Base-by-base conservation (phyloP, 1,284 basidiomycete genomes). In the Violaceomyces palustris region DNA sequence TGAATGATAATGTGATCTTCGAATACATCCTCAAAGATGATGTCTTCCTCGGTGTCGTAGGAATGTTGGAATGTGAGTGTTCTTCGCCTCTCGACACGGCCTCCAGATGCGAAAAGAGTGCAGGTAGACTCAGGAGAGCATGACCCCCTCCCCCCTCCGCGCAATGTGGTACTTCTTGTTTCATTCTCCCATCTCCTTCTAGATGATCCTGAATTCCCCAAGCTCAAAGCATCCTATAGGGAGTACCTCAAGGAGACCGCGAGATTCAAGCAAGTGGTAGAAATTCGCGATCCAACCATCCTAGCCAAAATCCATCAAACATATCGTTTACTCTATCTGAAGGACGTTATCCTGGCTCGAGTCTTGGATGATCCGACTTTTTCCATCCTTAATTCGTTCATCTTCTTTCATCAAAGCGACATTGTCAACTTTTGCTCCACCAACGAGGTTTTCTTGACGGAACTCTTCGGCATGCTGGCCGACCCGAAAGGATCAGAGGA, bases 391-490 rank as follows among this genome's bases (percentile, higher is more conserved):
- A 96, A 91, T 75, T 90, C 89, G 14, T 88, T 89, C 75, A 89
- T 98, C 73, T 93, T 97, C 73, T 98, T 93, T 80, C 94, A 97
- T 76, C 93, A 99, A 75, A 91, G 93, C 67, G 93, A 98, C 75
- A 97, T 98, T 69, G 89, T 97, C 70, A 83, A 80, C 42, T 85
- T 93, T 72, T 82, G 96, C 35, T 86, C 91, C 68, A 80, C 79
- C 45, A 87, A 92, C 69, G 81, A 81, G 5, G 71, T 75, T 5
- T 86, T 96, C 72, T 77, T 97, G 22, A 78, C 79, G 26, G 84
- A 89, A 43, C 79, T 96, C 21, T 87, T 92, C 36, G 77, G 78
- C 30, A 77, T 87, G 27, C 45, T 50, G 17, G 41, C 30, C 25
- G 48, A 45, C 29, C 28, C 42, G 3, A 43, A 51, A 10, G 51